phyloP scores from a whole-genome alignment of 1,284 basidiomycete genomes.

The Waitea zeae region DNA sequence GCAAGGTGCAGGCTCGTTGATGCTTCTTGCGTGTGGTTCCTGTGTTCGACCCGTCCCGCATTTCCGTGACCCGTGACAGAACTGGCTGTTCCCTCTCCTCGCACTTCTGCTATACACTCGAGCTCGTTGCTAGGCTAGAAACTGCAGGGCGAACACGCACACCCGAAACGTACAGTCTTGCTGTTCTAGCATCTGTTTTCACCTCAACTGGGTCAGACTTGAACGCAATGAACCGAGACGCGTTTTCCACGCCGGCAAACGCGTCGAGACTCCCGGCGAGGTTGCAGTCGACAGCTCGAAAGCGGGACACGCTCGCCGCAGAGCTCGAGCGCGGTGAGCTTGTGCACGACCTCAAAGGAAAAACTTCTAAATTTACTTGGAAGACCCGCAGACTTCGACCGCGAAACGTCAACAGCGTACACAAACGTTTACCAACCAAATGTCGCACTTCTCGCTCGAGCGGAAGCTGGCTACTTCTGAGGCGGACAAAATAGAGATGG shows the following conservation, averaged over 20 bases:
- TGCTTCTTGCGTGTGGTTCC: too few species aligned
- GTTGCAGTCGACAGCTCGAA: conserved; percentile 14
- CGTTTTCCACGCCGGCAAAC: conserved; percentile 13
- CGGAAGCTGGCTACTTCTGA: conserved; percentile 40
- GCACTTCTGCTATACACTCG: too few species aligned
- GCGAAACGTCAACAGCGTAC: conserved; percentile 44
- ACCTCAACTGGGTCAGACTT: too few species aligned
- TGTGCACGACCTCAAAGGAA: neutral
- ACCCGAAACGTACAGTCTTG: too few species aligned
- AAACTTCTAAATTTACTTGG: neutral
- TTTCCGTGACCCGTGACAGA: too few species aligned
- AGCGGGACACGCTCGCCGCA: conserved; percentile 45
- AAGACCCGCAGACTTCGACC: conserved; percentile 41
- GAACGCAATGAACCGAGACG: conserved; percentile 11
- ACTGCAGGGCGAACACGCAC: too few species aligned
- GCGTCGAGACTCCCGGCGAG: conserved; percentile 8
- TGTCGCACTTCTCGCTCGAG: conserved; percentile 41
- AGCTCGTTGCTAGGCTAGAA: too few species aligned
- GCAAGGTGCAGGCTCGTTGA: too few species aligned
- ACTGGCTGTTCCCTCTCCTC: too few species aligned
- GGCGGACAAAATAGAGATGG: conserved; percentile 38
- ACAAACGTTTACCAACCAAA: conserved; percentile 37
- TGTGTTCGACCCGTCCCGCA: too few species aligned
- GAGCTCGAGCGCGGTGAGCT: conserved; percentile 43
- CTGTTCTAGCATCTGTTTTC: too few species aligned